Base-by-base conservation (phyloP, 129 eudicot genomes). In the Chrysanthemum lavandulifolium region DNA sequence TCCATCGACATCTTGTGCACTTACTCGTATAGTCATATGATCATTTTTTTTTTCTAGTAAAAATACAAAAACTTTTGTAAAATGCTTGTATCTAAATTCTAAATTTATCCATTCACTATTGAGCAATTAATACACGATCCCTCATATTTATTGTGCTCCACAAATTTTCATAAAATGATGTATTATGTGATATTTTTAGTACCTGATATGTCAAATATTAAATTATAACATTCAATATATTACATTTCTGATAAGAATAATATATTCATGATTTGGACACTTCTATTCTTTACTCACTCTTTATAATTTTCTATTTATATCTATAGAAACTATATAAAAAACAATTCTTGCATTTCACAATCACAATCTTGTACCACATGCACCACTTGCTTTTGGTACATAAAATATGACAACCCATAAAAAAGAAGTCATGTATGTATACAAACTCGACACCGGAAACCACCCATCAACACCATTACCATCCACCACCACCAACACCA, bases 401-500 rank as follows among this genome's bases (percentile, higher is more conserved):
- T 62, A 51, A 72, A 52, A 45, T 68, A 78, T 80, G 76, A 58
- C 87, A 67, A 79, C 85, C 13, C 51, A 58, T 13, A 70, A 80
- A 50, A 63, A 60, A 73, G 79, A 73, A 47, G 83, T 69, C 68
- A 81, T 81, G 88, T 81, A 88, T 69, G 96, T 88, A 14, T 88
- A 88, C 83, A 86, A 81, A 58, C 52, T 88, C 36, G 85, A 74
- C 83, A 67, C 89, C 78, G 88, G 83, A 29, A 71, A 71, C 55
- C 63, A 51, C 69, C 66, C 72, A 71, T 64, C 72, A 71, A 64
- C 72, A 6, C 85, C 68, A 53, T 71, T 31, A 50, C 83, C 78
- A 27, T 5, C 63, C n/a, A 48, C 79, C 52, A 60, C 76, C 29
- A 82, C 76, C 55, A 64, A n/a, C n/a, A 19, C 74, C 40, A 62